Evolutionary conservation across 768 basidiomycete species (phyloP).

Genomic region (Suillus subluteus): DNA sequence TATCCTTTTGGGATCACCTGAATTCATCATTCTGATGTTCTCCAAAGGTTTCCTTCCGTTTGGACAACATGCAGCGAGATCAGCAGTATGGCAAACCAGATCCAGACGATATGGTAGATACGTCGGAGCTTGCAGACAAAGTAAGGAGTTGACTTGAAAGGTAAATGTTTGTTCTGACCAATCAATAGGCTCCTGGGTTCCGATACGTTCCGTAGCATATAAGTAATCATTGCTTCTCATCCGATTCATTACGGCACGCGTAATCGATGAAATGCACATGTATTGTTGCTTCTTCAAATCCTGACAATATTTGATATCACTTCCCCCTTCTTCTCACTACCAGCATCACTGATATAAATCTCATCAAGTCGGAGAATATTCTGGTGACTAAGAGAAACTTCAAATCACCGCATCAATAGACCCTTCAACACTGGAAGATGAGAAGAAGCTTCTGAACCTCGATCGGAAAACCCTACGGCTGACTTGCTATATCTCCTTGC

Average conservation of each 20-base stretch:
- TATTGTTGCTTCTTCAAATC: neutral
- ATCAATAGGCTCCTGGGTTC: conserved; percentile 57
- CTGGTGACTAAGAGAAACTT: neutral
- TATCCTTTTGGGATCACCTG: neutral
- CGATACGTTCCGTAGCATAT: conserved; percentile 49
- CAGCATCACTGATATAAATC: neutral
- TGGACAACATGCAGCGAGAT: conserved; percentile 45
- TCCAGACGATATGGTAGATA: conserved; percentile 56
- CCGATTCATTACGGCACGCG: neutral
- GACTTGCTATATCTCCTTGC: conserved; percentile 70
- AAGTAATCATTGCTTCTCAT: neutral
- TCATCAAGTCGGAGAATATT: neutral
- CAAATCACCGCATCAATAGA: neutral
- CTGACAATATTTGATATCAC: too few species aligned
- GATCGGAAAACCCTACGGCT: conserved; percentile 61
- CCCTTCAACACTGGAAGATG: conserved; percentile 31
- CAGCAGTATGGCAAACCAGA: conserved; percentile 53
- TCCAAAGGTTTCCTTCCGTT: neutral
- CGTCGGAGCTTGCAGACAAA: conserved; percentile 66
- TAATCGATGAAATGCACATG: neutral
- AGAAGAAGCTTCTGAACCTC: conserved; percentile 55
- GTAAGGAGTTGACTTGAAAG: conserved; percentile 34
- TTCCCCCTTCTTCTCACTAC: neutral
- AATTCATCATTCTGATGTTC: neutral
- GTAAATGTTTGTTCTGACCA: neutral